Evolutionary conservation across 1,139 yeast genomes (phyloP), one percentile per base, ranked within the genome.

Genomic region (Zygosaccharomyces sapae): DNA sequence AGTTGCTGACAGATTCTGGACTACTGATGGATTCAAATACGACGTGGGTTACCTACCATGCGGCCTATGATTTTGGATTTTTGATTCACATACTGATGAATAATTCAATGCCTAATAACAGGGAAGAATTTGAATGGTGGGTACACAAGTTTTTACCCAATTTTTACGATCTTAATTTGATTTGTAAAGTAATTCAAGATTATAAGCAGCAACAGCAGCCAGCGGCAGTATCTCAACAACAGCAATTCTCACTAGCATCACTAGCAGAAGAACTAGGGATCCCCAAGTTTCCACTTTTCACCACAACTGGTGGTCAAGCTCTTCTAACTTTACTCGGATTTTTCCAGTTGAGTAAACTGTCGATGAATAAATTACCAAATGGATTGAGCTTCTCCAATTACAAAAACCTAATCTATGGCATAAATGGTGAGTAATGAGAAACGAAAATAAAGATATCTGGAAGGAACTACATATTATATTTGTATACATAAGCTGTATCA

Each of bases 11-110:
- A 51, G 89, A 88, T 51, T 85, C 95, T 47, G 98, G 98, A 0
- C 72, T 92, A 50, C 78, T 90, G 34, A 72, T 92, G 56, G 83
- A 87, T 55, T 75, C 79, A 27, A 74, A 81, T 29, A 79, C 87
- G 44, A 80, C 83, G 49, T 92, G 98, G 98, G 75, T 89, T 47
- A 85, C 96, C 53, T 92, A 84, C 69, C 97, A 92, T 66, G 84
- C 89, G 1, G 98, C 97, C 12, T 92, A 92, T 67, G 98, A 92
- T 67, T 78, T 90, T 63, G 98, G 98, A 1, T 90, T 90, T 66
- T 73, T 92, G 54, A 71, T 89, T 34, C 81, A 95, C 47, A 73
- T 89, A 54, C 74, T 92, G 65, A 79, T 84, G 56, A 87, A 88
- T 66, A 78, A 80, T 50, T 72, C 75, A 44, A 84, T 92, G 72